phyloP scores from a whole-genome alignment of 352 stramenopile species.

The Globisporangium cederbergense region DNA sequence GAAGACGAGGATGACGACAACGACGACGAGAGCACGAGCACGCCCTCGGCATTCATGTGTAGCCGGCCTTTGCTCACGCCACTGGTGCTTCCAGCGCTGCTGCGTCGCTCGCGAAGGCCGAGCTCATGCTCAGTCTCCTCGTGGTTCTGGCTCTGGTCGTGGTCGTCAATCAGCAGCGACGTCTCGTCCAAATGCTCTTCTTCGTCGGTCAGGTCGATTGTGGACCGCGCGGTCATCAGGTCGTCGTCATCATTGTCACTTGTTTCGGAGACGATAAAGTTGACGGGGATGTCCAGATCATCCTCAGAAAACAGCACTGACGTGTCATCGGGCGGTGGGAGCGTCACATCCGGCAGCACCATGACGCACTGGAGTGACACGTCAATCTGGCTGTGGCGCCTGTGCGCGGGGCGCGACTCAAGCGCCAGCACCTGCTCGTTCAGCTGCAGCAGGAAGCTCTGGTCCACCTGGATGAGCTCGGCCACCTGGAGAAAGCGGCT shows the following conservation, averaged over 20 bases:
- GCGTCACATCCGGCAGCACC: conserved; percentile 75
- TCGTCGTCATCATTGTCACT: conserved; percentile 20
- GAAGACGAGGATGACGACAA: neutral
- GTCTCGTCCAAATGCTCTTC: conserved; percentile 25
- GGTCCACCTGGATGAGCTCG: conserved; percentile 59
- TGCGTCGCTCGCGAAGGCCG: neutral
- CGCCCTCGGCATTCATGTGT: neutral
- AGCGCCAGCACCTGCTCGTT: conserved; percentile 64
- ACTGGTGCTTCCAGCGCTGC: neutral
- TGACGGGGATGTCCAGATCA: conserved; percentile 18
- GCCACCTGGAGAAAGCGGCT: conserved; percentile 61
- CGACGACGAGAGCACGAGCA: neutral
- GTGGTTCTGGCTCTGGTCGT: neutral
- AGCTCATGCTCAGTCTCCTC: neutral
- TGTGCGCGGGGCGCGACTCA: conserved; percentile 50
- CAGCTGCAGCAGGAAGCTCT: conserved; percentile 51
- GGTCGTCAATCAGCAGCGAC: conserved; percentile 7
- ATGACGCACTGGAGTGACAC: conserved; percentile 69
- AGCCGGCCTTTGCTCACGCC: neutral
- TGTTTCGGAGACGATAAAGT: conserved; percentile 24
- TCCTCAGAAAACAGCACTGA: conserved; percentile 37
- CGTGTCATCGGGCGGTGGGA: conserved; percentile 48
- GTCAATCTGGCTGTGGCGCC: conserved; percentile 73
- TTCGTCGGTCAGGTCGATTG: conserved; percentile 36
- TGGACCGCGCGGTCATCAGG: conserved; percentile 13